Evolutionary conservation across 495 filamentous ascomycete genomes (phyloP).

Genomic region (Penicillium odoratum): DNA sequence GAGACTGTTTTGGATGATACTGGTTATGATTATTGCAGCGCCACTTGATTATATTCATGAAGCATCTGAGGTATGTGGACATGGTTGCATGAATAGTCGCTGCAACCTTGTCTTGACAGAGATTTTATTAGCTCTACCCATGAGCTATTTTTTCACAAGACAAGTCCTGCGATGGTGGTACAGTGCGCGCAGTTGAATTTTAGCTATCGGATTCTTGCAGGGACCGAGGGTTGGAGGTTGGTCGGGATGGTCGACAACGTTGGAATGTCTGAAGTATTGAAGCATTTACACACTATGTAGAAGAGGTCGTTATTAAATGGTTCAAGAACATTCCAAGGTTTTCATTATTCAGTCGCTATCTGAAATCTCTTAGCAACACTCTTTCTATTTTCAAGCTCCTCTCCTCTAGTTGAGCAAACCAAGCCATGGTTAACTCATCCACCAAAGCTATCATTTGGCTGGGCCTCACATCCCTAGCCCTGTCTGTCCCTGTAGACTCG

Average conservation of each 20-base stretch:
- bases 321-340: not conserved
- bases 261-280: not conserved
- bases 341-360: not conserved
- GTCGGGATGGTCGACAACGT: not conserved
- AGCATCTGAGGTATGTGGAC: not conserved
- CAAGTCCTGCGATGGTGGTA: not conserved
- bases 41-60: not conserved
- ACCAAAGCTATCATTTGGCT: constrained; percentile 13
- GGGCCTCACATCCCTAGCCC: constrained; percentile 15
- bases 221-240: not conserved
- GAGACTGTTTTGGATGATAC: not conserved
- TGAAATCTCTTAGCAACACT: not conserved
- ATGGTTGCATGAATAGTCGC: not conserved
- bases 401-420: not conserved
- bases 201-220: not conserved
- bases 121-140: not conserved
- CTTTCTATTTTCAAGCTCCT: not conserved
- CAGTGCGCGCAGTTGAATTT: not conserved
- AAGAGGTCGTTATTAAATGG: not conserved
- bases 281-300: not conserved
- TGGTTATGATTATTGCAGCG: not conserved
- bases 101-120: not conserved
- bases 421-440: constrained; percentile 15
- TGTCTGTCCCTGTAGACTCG: constrained; percentile 13
- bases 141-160: not conserved